Percentiles rank a stretch among this genome's conserved stretches.
Evolutionary conservation across 2,329 filamentous ascomycete species (phyloP).

Genomic region (Neobulgaria alba): DNA sequence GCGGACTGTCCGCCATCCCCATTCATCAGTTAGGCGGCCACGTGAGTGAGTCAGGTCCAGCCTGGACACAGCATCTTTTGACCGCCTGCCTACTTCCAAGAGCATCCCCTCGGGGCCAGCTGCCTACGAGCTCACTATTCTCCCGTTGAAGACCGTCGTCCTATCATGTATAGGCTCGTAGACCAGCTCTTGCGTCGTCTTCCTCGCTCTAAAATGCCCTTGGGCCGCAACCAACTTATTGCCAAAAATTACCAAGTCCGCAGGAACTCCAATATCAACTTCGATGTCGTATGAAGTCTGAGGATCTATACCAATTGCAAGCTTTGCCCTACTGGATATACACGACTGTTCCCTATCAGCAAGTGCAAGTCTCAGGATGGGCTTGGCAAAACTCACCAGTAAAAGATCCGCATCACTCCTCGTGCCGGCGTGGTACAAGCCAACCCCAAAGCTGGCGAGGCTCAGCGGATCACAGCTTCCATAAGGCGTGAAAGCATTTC

Average conservation of each 20-base stretch:
- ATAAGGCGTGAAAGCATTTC: conserved; percentile 66
- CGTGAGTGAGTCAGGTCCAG: conserved; percentile 9
- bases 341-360: conserved; percentile 22
- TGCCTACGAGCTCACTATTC: conserved; percentile 10
- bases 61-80: too few species aligned
- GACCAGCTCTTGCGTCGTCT: conserved; percentile 23
- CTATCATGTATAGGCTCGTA: conserved; percentile 24
- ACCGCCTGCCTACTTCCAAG: too few species aligned
- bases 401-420: conserved; percentile 48
- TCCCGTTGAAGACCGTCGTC: conserved; percentile 20
- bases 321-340: conserved; percentile 24
- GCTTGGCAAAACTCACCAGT: conserved; percentile 36
- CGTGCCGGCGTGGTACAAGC: conserved; percentile 59
- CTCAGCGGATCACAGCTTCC: conserved; percentile 57
- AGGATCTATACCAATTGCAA: conserved; percentile 22
- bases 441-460: conserved; percentile 54
- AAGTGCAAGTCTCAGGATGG: not conserved
- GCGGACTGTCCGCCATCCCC: too few species aligned
- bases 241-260: conserved; percentile 25
- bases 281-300: conserved; percentile 9
- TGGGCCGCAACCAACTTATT: conserved; percentile 7
- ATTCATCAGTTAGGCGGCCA: conserved; percentile 7
- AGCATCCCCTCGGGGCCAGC: not conserved
- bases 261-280: conserved; percentile 19
- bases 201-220: conserved; percentile 19